A percentile compares a stretch with the other conserved stretches of the same genome.
These are phyloP conservation scores for Aegilops bicornis DNA, from an alignment of 176 grass and related monocot genomes.

Conservation along the genomic window DNA sequence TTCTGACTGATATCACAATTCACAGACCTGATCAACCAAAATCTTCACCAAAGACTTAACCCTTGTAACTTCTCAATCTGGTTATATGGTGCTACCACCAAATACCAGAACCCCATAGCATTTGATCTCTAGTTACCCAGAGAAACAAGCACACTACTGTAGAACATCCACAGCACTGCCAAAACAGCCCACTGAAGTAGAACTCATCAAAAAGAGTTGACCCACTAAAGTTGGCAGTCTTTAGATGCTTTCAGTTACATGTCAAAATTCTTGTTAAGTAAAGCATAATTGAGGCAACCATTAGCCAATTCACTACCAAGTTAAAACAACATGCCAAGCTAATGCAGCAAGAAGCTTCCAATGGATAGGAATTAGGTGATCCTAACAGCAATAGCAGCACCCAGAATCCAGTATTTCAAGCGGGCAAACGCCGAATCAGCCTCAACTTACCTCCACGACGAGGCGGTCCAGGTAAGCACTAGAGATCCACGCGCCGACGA, in stretches of 20 bases:
- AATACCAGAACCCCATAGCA: background rate
- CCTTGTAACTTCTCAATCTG: background rate
- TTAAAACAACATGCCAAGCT: background rate
- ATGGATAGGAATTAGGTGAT: background rate
- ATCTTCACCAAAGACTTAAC: background rate
- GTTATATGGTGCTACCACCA: background rate
- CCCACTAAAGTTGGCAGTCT: background rate
- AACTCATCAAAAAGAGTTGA: slow-evolving; percentile 2
- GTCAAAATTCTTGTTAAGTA: background rate
- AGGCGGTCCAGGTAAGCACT: slow-evolving; percentile 76
- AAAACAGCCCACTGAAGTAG: background rate
- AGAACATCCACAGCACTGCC: background rate
- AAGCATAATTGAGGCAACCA: background rate
- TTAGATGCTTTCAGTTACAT: background rate
- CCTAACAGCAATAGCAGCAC: background rate
- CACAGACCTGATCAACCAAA: background rate
- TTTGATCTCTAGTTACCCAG: background rate
- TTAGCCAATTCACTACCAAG: background rate
- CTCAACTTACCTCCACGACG: slow-evolving; percentile 57
- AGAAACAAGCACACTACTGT: background rate
- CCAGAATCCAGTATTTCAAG: background rate
- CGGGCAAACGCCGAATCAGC: background rate
- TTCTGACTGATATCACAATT: background rate
- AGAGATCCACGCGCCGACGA: slow-evolving; percentile 75
- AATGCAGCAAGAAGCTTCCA: background rate